Base-by-base conservation (phyloP, 331 rosid species). In the Malus hybrid region DNA sequence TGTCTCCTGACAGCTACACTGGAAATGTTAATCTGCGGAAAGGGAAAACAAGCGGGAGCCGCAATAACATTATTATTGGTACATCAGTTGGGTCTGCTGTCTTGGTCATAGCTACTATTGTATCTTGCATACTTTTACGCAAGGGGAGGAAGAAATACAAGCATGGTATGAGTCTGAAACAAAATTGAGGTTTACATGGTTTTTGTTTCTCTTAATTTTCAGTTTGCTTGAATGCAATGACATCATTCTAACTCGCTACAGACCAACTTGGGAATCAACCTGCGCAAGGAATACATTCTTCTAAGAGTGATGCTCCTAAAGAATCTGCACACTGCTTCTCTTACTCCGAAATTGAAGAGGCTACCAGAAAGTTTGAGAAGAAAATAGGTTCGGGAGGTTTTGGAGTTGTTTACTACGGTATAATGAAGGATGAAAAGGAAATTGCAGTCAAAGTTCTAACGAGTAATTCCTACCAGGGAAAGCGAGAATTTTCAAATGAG, bases 351-450 rank as follows among this genome's bases (percentile, higher is more conserved):
- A 88, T 93, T 75, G 87, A 87, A 82, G 84, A 77, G 55, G 88
- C 96, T 24, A 93, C 97, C 12, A 83, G 73, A 67, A 78, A 89
- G 19, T 90, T 93, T 57, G 91, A 89, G 88, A 89, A 70, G 75
- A 85, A 86, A 75, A 90, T 93, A 79, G 98, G 98, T 44, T 89
- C 95, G 1, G 96, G 98, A 71, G 98, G 98, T 76, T 93, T 93
- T 68, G 98, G 98, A 70, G 87, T 89, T 56, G 98, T 93, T 55
- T 93, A 82, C 76, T 90, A 90, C 70, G 98, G 98, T 73, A 87
- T 79, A 80, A 77, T 80, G 81, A 72, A 81, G 71, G 90, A 90
- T 72, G 98, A 82, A 75, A 89, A 75, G 82, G 96, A 93, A 81
- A 90, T 93, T 81, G 98, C 98, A 2, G 96, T 93, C 57, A 93